Evolutionary conservation across 1,139 yeast species (phyloP).

Genomic region (Blastobotrys malaysiensis): DNA sequence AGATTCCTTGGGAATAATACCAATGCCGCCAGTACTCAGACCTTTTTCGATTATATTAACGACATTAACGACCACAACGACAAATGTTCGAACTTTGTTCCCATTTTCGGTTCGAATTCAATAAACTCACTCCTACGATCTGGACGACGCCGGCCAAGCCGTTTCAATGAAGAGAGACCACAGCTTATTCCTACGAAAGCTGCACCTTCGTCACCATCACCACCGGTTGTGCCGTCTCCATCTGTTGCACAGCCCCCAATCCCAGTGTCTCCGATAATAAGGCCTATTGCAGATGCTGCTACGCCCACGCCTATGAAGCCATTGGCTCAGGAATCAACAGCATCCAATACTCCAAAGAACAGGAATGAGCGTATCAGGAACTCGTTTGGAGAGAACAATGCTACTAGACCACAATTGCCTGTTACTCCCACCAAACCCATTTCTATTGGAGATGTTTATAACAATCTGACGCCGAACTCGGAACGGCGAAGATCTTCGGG

Average conservation of each 20-base stretch:
- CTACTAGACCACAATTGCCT: background rate
- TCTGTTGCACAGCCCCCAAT: background rate
- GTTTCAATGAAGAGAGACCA: background rate
- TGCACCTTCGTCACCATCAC: background rate
- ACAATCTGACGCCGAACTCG: background rate
- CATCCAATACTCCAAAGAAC: background rate
- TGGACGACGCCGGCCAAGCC: background rate
- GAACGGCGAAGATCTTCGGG: background rate
- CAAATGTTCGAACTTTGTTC: background rate
- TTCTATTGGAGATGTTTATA: conserved; percentile 11
- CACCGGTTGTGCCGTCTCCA: background rate
- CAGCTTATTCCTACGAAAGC: background rate
- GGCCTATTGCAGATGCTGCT: background rate
- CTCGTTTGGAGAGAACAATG: background rate
- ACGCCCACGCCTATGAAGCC: background rate
- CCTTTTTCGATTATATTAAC: conserved; percentile 17
- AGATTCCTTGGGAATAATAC: conserved; percentile 1
- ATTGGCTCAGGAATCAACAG: background rate
- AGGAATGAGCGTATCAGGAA: background rate
- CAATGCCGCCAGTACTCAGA: conserved; percentile 1
- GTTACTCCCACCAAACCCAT: conserved; percentile 2
- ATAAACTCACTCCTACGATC: background rate
- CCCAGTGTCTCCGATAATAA: background rate
- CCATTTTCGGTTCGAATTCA: background rate
- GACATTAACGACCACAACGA: conserved; percentile 17